Percentiles rank a stretch among this genome's conserved stretches.
phyloP scores from a whole-genome alignment of 768 basidiomycete species.

The Phanerochaete carnosa region DNA sequence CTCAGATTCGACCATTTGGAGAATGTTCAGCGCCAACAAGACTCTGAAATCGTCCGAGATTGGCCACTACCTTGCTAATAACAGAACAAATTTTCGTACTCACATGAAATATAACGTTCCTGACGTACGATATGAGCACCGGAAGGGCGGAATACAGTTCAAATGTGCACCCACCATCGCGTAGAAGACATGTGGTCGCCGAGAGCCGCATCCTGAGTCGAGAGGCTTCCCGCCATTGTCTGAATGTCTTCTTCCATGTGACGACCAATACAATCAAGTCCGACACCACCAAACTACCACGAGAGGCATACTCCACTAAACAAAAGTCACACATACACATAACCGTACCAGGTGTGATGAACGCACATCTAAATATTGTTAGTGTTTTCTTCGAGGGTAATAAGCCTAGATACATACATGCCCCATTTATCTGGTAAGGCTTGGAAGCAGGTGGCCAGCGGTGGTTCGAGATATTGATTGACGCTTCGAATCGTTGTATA shows the following conservation, averaged over 20 bases:
- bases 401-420: background rate
- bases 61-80: background rate
- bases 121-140: background rate
- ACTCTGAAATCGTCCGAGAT: background rate
- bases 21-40: background rate
- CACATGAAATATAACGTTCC: background rate
- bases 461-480: background rate
- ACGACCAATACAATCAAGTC: background rate
- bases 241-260: background rate
- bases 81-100: background rate
- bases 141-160: background rate
- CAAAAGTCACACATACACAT: background rate
- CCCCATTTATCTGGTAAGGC: background rate
- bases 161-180: slow-evolving; percentile 1
- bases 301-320: background rate
- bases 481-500: background rate
- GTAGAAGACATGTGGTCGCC: background rate
- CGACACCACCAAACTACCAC: background rate
- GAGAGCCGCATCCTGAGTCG: background rate
- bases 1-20: background rate
- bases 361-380: background rate
- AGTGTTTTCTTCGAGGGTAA: background rate
- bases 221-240: background rate
- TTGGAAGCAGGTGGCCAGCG: background rate
- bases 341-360: background rate